Conservation (phyloP, 352 stramenopile species). For the Albugo laibachii region DNA sequence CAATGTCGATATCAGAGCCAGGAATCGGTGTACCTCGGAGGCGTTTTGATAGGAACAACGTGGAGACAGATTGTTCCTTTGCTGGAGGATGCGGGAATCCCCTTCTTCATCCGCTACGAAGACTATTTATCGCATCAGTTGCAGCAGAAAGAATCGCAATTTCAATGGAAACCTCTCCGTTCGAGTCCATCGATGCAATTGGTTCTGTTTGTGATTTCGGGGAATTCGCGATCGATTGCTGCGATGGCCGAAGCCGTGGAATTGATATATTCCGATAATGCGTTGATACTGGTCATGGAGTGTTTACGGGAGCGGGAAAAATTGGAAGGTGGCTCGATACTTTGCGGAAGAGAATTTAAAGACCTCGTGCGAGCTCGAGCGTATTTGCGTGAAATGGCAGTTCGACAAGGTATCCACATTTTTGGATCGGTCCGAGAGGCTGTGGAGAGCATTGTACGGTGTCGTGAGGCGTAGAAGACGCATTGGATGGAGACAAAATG, state of each 20-base stretch:
- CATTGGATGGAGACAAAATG: no score
- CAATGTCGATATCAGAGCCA: no score
- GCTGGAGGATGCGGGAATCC: conserved; percentile 43
- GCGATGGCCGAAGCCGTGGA: conserved; percentile 70
- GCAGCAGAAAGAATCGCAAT: conserved; percentile 6
- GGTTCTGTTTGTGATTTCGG: conserved; percentile 66
- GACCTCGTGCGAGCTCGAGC: conserved; percentile 51
- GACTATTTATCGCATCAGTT: conserved; percentile 53
- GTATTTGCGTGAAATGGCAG: conserved; percentile 74
- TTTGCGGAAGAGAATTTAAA: conserved; percentile 52
- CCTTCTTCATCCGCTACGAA: conserved; percentile 51
- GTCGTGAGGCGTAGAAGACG: conserved; percentile 13
- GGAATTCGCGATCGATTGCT: conserved; percentile 46
- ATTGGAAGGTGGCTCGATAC: conserved; percentile 20
- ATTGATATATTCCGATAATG: conserved; percentile 43
- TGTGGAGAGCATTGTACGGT: conserved; percentile 39
- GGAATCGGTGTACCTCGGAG: conserved; percentile 51
- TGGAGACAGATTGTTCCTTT: conserved; percentile 59
- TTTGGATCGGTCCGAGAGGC: conserved; percentile 42
- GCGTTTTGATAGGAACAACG: conserved; percentile 43
- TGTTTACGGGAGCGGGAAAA: conserved; percentile 37
- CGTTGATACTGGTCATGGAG: conserved; percentile 63
- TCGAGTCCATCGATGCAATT: conserved; percentile 10
- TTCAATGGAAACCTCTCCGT: no score
- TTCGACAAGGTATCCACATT: conserved; percentile 55